A percentile compares a stretch with the other conserved stretches of the same genome.
Conservation (phyloP, 208 protist genomes). For the Lotmaria passim region DNA sequence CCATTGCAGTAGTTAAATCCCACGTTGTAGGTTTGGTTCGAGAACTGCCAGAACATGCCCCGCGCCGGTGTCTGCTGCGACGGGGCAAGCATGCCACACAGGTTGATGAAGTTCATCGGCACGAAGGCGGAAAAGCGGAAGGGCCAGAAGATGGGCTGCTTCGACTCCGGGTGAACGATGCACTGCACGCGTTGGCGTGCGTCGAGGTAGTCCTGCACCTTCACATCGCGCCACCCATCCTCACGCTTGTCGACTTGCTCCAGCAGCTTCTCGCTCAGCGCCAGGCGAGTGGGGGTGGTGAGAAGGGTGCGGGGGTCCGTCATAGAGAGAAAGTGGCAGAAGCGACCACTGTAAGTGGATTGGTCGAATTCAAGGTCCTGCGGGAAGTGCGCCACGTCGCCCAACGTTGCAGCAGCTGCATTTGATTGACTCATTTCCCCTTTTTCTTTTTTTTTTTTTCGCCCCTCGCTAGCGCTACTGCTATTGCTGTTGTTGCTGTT, state of each 20-base stretch:
- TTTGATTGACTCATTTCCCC: no score
- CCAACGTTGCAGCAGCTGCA: slow-evolving; percentile 21
- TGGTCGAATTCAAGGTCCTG: slow-evolving; percentile 44
- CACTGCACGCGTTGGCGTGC: slow-evolving; percentile 51
- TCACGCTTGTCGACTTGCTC: slow-evolving; percentile 29
- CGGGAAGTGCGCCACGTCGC: slow-evolving; percentile 47
- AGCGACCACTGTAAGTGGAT: slow-evolving; percentile 47
- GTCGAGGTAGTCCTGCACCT: slow-evolving; percentile 45
- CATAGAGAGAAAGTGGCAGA: slow-evolving; percentile 49
- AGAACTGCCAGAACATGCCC: slow-evolving; percentile 88
- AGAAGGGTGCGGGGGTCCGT: slow-evolving; percentile 60
- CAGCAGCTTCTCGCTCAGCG: slow-evolving; percentile 37
- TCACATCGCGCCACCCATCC: slow-evolving; percentile 33
- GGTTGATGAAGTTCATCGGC: slow-evolving; percentile 88
- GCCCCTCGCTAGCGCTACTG: not conserved
- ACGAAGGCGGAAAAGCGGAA: slow-evolving; percentile 91
- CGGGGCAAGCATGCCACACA: slow-evolving; percentile 76
- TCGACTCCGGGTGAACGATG: slow-evolving; percentile 85
- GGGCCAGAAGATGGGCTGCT: slow-evolving; percentile 67
- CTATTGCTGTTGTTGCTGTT: no score
- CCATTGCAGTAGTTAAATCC: slow-evolving; percentile 93
- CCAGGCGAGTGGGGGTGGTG: slow-evolving; percentile 42
- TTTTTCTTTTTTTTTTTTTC: not conserved
- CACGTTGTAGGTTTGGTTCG: slow-evolving; percentile 93
- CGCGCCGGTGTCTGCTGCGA: slow-evolving; percentile 60